Evolutionary conservation across 1,284 basidiomycete genomes (phyloP).

Genomic region (Cutaneotrichosporon sp.): DNA sequence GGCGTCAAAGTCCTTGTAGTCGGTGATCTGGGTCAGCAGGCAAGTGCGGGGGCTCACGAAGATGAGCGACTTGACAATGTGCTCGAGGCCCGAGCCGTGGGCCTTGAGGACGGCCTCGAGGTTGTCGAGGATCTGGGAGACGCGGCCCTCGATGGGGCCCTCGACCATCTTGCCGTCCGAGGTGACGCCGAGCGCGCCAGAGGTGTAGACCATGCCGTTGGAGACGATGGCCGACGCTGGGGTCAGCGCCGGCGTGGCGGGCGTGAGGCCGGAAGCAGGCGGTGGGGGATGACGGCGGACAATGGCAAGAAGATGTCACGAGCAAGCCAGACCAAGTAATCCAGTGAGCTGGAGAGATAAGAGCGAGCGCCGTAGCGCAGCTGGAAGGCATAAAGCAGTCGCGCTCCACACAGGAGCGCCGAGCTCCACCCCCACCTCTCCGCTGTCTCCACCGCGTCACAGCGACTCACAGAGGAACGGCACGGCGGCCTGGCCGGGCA

Average conservation of each 20-base stretch:
- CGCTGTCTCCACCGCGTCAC: too few relatives aligned
- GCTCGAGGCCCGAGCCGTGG: conserved; percentile 62
- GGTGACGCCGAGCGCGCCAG: conserved; percentile 63
- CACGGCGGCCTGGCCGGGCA: conserved; percentile 49
- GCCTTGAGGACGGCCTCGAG: conserved; percentile 62
- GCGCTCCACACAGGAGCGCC: too few relatives aligned
- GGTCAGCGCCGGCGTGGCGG: too few relatives aligned
- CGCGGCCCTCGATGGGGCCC: conserved; percentile 61
- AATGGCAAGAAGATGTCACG: too few relatives aligned
- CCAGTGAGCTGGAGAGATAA: too few relatives aligned
- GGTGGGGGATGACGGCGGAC: too few relatives aligned
- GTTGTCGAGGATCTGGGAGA: conserved; percentile 62
- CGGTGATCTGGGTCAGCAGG: conserved; percentile 33
- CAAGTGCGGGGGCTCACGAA: conserved; percentile 61
- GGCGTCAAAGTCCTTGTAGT: conserved; percentile 35
- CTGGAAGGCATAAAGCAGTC: too few relatives aligned
- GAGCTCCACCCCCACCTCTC: too few relatives aligned
- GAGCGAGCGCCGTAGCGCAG: too few relatives aligned
- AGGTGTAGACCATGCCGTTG: conserved; percentile 61
- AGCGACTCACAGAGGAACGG: conserved; percentile 58
- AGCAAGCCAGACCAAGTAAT: too few relatives aligned
- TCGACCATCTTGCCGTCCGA: conserved; percentile 59
- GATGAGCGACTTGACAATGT: conserved; percentile 65
- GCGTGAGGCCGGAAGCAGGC: too few relatives aligned
- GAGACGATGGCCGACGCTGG: conserved; percentile 53